These are phyloP conservation scores for Fusarium tjaetaba DNA, from an alignment of 2,329 filamentous ascomycete species.

Conservation along the genomic window DNA sequence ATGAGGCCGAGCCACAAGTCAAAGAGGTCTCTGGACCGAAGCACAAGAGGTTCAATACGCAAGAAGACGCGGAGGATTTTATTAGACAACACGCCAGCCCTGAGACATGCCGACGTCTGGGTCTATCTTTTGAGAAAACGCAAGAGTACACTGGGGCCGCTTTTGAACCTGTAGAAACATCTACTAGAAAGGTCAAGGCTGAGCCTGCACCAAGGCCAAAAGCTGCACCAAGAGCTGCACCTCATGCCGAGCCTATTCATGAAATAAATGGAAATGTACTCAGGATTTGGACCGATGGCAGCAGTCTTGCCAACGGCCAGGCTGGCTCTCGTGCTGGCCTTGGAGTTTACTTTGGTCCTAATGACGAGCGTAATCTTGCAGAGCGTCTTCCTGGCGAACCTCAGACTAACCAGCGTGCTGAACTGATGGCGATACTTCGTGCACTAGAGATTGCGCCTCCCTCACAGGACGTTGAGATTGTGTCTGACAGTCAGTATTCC, in stretches of 20 bases:
- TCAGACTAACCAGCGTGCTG: slow-evolving; percentile 97
- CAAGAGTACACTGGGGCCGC: slow-evolving; percentile 3
- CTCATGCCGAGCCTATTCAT: neutral
- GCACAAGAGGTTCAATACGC: slow-evolving; percentile 75
- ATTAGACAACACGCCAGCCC: slow-evolving; percentile 64
- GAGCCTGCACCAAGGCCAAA: slow-evolving; percentile 39
- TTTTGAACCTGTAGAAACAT: slow-evolving; percentile 34
- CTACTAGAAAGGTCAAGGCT: slow-evolving; percentile 38
- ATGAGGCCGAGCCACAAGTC: slow-evolving; percentile 76
- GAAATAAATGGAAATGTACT: slow-evolving; percentile 42
- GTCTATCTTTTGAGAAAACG: slow-evolving; percentile 41
- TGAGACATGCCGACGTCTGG: slow-evolving; percentile 55
- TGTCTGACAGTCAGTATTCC: slow-evolving; percentile 89
- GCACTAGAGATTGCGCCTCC: slow-evolving; percentile 80
- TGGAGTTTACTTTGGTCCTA: slow-evolving; percentile 70
- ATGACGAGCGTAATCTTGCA: slow-evolving; percentile 72
- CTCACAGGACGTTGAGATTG: slow-evolving; percentile 76
- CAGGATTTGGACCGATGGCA: slow-evolving; percentile 70
- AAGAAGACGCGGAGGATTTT: slow-evolving; percentile 80
- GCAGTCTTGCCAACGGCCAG: slow-evolving; percentile 67
- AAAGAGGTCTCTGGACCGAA: slow-evolving; percentile 75
- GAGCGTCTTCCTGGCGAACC: slow-evolving; percentile 77
- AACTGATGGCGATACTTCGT: slow-evolving; percentile 86
- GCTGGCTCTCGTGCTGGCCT: slow-evolving; percentile 66
- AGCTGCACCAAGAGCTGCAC: neutral